A percentile compares a stretch with the other conserved stretches of the same genome.
Conservation (phyloP, 148 eudicot genomes). For the Gaultheria prostrata region DNA sequence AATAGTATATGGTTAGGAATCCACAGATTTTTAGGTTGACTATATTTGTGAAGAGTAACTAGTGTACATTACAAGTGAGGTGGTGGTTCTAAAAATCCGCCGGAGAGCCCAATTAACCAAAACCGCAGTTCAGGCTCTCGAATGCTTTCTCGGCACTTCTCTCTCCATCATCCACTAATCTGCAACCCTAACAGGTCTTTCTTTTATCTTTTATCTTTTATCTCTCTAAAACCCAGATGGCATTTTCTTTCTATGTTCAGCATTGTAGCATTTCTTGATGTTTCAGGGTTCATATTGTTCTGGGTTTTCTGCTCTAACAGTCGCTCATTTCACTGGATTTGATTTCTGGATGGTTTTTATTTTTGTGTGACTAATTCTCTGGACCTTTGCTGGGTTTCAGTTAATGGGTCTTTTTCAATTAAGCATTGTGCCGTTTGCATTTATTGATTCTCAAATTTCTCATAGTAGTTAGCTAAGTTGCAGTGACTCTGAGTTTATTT, state of each 20-base stretch:
- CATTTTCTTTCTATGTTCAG: neutral
- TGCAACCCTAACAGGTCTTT: neutral
- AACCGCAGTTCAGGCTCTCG: neutral
- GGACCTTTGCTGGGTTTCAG: neutral
- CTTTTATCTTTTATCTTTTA: neutral
- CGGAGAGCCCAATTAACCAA: neutral
- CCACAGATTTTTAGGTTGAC: neutral
- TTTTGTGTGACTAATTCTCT: neutral
- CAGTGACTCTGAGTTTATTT: neutral
- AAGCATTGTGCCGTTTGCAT: neutral
- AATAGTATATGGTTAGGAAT: neutral
- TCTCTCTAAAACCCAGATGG: neutral
- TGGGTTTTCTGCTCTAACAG: conserved; percentile 6
- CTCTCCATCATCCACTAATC: neutral
- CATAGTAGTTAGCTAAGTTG: neutral
- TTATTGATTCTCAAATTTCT: neutral
- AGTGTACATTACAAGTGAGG: neutral
- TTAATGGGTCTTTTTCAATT: neutral
- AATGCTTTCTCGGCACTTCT: neutral
- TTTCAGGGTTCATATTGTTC: conserved; percentile 11
- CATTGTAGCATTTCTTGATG: neutral
- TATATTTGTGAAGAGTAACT: neutral
- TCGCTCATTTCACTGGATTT: neutral
- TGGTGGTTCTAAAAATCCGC: neutral
- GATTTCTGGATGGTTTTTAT: neutral